Evolutionary conservation across 179 eudicot genomes (phyloP).

Genomic region (Actinidia chinensis): DNA sequence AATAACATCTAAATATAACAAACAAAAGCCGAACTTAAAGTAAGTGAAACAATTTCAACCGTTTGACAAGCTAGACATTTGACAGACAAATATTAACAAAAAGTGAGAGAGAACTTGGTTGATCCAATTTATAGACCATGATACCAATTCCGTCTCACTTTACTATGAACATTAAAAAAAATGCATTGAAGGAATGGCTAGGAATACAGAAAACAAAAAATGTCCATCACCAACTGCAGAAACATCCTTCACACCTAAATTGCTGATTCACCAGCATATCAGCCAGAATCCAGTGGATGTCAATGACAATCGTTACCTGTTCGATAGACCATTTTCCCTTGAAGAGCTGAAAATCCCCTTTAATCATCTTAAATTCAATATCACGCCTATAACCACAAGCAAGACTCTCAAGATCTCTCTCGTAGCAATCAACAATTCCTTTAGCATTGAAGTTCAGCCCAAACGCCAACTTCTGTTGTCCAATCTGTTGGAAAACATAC

Average conservation of each 20-base stretch:
- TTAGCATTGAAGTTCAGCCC: slow-evolving; percentile 72
- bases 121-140: not conserved
- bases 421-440: slow-evolving; percentile 69
- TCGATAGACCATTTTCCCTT: slow-evolving; percentile 77
- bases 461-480: slow-evolving; percentile 63
- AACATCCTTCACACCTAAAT: not conserved
- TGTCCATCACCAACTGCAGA: not conserved
- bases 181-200: not conserved
- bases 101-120: slow-evolving; percentile 6
- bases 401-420: slow-evolving; percentile 51
- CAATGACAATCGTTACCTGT: slow-evolving; percentile 37
- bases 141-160: no score
- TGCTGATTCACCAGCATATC: not conserved
- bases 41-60: not conserved
- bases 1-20: not conserved
- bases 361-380: slow-evolving; percentile 74
- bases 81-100: not conserved
- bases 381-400: slow-evolving; percentile 57
- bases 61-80: not conserved
- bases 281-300: slow-evolving; percentile 3
- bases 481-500: slow-evolving; percentile 42
- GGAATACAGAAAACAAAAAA: not conserved
- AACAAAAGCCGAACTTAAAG: not conserved
- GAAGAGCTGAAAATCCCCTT: slow-evolving; percentile 70
- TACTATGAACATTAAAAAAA: no score